Conservation (phyloP, 371 early-diverging fungal genomes). For the Mucor plumbeus region DNA sequence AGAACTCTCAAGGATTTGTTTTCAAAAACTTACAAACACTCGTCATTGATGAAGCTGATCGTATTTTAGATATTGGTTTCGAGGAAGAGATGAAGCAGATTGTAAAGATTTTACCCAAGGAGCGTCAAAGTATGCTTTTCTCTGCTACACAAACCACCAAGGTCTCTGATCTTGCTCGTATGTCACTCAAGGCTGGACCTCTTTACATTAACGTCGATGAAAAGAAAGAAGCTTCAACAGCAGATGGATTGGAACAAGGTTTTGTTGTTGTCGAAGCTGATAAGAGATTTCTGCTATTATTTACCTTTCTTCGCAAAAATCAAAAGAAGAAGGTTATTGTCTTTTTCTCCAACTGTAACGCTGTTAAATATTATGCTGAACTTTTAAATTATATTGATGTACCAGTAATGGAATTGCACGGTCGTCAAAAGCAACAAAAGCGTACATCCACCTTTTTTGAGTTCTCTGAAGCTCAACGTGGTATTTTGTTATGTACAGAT, state of each 20-base stretch:
- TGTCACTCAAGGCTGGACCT: conserved; percentile 91
- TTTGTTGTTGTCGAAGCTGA: conserved; percentile 93
- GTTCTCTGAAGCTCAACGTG: conserved; percentile 89
- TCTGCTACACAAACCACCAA: conserved; percentile 99
- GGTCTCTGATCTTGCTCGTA: conserved; percentile 94
- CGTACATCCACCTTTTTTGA: conserved; percentile 96
- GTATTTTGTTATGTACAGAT: conserved; percentile 96
- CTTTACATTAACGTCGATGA: conserved; percentile 97
- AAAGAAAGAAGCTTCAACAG: conserved; percentile 88
- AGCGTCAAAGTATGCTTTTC: conserved; percentile 96
- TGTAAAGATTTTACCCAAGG: conserved; percentile 82
- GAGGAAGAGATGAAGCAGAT: conserved; percentile 99
- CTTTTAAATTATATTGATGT: conserved; percentile 96
- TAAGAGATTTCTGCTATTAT: conserved; percentile 89
- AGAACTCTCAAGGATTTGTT: conserved; percentile 91
- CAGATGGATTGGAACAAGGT: conserved; percentile 95
- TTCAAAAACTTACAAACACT: conserved; percentile 89
- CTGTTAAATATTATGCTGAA: conserved; percentile 95
- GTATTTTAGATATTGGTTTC: conserved; percentile 97
- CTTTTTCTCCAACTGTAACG: conserved; percentile 95
- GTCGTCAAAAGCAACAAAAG: conserved; percentile 95
- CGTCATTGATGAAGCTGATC: conserved; percentile 99
- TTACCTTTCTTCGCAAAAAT: conserved; percentile 94
- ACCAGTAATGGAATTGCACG: conserved; percentile 94
- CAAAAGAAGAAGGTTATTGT: conserved; percentile 96